Conservation (phyloP, 164 flowering plant genomes). For the Amborella trichopoda region DNA sequence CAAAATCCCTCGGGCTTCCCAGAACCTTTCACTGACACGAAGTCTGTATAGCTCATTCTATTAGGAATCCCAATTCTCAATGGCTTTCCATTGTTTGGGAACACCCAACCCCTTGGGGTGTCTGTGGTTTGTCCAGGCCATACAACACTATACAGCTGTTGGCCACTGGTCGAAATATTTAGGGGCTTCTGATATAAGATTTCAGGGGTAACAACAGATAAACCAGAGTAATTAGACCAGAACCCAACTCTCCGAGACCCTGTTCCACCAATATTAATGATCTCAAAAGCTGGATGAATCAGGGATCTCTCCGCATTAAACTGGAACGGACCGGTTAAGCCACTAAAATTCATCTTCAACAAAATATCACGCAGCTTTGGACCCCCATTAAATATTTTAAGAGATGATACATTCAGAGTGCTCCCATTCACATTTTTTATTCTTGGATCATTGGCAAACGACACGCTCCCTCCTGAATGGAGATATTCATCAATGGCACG, state of each 20-base stretch:
- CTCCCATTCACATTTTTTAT: constrained; percentile 32
- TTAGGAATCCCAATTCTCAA: constrained; percentile 67
- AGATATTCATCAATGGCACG: constrained; percentile 56
- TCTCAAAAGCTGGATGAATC: constrained; percentile 52
- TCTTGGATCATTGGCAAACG: constrained; percentile 51
- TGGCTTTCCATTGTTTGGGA: constrained; percentile 77
- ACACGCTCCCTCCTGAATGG: constrained; percentile 36
- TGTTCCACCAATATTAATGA: constrained; percentile 54
- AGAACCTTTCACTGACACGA: constrained; percentile 46
- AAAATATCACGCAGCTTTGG: constrained; percentile 34
- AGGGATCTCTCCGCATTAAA: constrained; percentile 47
- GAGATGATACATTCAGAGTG: constrained; percentile 26
- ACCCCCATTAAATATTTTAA: constrained; percentile 51
- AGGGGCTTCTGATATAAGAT: constrained; percentile 36
- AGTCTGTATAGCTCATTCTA: constrained; percentile 52
- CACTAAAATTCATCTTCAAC: constrained; percentile 39
- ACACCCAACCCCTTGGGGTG: constrained; percentile 87
- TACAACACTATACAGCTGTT: constrained; percentile 41
- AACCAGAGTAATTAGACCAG: constrained; percentile 79
- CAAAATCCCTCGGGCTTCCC: constrained; percentile 53
- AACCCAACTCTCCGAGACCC: constrained; percentile 52
- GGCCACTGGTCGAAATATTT: constrained; percentile 36
- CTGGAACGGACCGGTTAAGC: constrained; percentile 52
- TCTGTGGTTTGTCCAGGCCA: constrained; percentile 73
- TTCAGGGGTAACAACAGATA: constrained; percentile 66